A percentile compares a stretch with the other conserved stretches of the same genome.
Conservation (phyloP, 1,139 yeast species). For the Candida tunisiensis region DNA sequence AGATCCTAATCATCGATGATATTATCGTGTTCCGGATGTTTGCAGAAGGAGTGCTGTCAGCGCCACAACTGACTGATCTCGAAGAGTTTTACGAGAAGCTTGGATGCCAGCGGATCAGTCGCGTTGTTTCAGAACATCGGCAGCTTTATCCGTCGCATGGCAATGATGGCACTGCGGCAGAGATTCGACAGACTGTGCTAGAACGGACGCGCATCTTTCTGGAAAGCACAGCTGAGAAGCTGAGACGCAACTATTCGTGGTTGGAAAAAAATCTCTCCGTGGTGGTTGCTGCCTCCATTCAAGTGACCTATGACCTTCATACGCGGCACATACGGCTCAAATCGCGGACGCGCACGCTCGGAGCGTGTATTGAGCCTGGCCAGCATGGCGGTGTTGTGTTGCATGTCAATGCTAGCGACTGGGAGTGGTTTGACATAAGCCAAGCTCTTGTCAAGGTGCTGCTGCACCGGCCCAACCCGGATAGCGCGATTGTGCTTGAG, state of each 20-base stretch:
- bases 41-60: conserved; percentile 15
- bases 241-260: conserved; percentile 3
- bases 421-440: conserved; percentile 24
- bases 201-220: conserved; percentile 19
- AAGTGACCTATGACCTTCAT: conserved; percentile 12
- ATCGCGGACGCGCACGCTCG: conserved; percentile 4
- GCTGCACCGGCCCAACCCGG: conserved; percentile 19
- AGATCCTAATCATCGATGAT: conserved; percentile 22
- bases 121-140: conserved; percentile 9
- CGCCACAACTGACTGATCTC: conserved; percentile 18
- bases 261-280: conserved; percentile 10
- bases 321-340: conserved; percentile 6
- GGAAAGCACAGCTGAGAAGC: conserved; percentile 14
- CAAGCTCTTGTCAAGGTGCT: conserved; percentile 16
- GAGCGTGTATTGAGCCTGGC: conserved; percentile 10
- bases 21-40: conserved; percentile 21
- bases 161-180: conserved; percentile 3
- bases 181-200: conserved; percentile 10
- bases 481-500: conserved; percentile 22
- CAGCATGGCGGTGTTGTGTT: conserved; percentile 2
- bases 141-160: conserved; percentile 7
- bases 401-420: conserved; percentile 1
- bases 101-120: conserved; percentile 13
- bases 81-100: conserved; percentile 18
- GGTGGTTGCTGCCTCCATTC: conserved; percentile 11